A percentile compares a stretch with the other conserved stretches of the same genome.
These are phyloP conservation scores for Emydomyces testavorans DNA, from an alignment of 2,329 filamentous ascomycete species.

Conservation along the genomic window DNA sequence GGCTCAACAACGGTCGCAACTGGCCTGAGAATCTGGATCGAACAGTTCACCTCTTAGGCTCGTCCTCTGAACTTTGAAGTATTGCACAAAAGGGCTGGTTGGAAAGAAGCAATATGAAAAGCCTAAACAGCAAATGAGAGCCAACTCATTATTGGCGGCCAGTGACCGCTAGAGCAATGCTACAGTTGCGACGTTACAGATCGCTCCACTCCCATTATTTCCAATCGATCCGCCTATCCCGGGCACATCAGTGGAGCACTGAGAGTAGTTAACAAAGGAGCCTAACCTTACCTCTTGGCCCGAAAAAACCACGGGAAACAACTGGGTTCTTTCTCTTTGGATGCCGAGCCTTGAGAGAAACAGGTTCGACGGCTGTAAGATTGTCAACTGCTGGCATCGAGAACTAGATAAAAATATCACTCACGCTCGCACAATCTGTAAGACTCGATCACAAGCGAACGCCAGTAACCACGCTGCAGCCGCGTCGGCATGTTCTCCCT, in stretches of 20 bases:
- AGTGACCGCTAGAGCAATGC: conserved; percentile 1
- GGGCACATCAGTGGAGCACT: conserved; percentile 6
- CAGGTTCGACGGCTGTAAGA: conserved; percentile 1
- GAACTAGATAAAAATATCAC: not conserved
- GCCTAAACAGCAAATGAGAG: not conserved
- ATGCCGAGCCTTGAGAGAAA: not conserved
- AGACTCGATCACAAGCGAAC: not conserved
- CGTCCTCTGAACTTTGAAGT: no score
- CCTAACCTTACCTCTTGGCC: conserved; percentile 1
- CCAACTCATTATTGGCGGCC: not conserved
- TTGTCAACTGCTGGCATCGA: not conserved
- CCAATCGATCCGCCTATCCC: conserved; percentile 10
- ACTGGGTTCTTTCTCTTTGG: not conserved
- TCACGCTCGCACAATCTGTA: not conserved
- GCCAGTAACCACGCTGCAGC: not conserved
- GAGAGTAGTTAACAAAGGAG: conserved; percentile 1
- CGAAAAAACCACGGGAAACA: not conserved
- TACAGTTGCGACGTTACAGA: conserved; percentile 13
- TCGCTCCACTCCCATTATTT: conserved; percentile 9
- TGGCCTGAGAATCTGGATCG: not conserved
- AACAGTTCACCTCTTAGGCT: conserved; percentile 3
- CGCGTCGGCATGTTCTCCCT: not conserved
- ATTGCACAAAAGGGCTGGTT: no score
- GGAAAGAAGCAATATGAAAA: no score
- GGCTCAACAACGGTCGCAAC: no score